These are phyloP conservation scores for Monosporascus sp. DNA, from an alignment of 2,329 filamentous ascomycete species.

Conservation along the genomic window DNA sequence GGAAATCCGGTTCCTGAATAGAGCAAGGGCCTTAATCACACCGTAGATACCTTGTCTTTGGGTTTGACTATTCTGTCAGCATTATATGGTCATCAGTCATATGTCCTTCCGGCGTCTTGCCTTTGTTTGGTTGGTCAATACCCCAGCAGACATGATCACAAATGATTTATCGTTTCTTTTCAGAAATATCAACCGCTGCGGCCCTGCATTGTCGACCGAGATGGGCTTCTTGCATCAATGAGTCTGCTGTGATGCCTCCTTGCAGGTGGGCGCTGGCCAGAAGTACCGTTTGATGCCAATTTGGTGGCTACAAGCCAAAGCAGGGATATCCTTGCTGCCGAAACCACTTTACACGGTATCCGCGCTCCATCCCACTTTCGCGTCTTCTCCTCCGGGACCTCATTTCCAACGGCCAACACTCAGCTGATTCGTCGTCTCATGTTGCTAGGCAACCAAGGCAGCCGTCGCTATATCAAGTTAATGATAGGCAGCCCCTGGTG, in stretches of 20 bases:
- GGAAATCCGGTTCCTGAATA: conserved; percentile 13
- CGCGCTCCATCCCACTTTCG: conserved; percentile 30
- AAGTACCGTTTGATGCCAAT: no score
- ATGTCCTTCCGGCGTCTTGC: no score
- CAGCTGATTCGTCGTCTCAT: conserved; percentile 15
- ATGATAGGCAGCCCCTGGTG: conserved; percentile 8
- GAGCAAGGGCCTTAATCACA: conserved; percentile 5
- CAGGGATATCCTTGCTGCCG: not conserved
- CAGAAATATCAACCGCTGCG: not conserved
- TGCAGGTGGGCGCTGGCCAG: no score
- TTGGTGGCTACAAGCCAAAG: not conserved
- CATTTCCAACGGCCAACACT: conserved; percentile 17
- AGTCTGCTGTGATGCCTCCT: no score
- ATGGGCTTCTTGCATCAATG: not conserved
- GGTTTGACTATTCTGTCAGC: no score
- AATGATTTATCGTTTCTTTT: not conserved
- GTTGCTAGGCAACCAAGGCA: conserved; percentile 31
- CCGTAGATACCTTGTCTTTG: no score
- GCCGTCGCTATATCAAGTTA: conserved; percentile 12
- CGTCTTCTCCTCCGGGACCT: conserved; percentile 16
- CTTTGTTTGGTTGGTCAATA: no score
- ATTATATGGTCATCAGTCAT: no score
- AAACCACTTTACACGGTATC: conserved; percentile 36
- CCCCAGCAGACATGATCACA: not conserved
- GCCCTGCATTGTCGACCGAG: not conserved